Evolutionary conservation across 352 stramenopile genomes (phyloP).

Genomic region (Pythium chondricola): DNA sequence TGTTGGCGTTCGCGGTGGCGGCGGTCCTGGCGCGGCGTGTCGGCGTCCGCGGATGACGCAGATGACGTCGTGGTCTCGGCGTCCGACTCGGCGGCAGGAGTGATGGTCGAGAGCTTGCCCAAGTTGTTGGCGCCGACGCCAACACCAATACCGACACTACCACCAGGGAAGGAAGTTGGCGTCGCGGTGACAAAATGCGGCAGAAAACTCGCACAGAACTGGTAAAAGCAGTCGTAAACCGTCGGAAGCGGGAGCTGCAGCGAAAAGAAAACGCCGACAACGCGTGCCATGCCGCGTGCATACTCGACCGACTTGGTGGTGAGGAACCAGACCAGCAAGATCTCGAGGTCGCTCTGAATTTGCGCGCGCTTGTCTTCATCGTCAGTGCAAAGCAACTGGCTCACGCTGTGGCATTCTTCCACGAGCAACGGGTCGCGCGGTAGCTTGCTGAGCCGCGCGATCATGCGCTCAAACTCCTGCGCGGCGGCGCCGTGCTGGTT

Average conservation of each 20-base stretch:
- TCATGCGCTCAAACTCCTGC: slow-evolving; percentile 72
- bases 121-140: slow-evolving; percentile 2
- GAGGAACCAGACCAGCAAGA: slow-evolving; percentile 74
- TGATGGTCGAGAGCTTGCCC: slow-evolving; percentile 10
- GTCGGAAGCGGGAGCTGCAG: slow-evolving; percentile 63
- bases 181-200: slow-evolving; percentile 56
- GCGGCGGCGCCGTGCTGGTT: slow-evolving; percentile 64
- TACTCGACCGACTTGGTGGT: slow-evolving; percentile 78
- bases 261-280: slow-evolving; percentile 69
- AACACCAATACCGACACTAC: too few relatives aligned
- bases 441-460: slow-evolving; percentile 52
- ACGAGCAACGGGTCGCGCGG: slow-evolving; percentile 53
- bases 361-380: slow-evolving; percentile 21
- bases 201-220: slow-evolving; percentile 70
- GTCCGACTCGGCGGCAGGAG: slow-evolving; percentile 5
- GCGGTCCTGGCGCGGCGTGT: slow-evolving; percentile 19
- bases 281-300: slow-evolving; percentile 62
- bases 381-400: slow-evolving; percentile 23
- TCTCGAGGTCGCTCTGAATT: slow-evolving; percentile 60
- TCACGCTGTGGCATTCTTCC: slow-evolving; percentile 47
- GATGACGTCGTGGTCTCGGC: slow-evolving; percentile 34
- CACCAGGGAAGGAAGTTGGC: slow-evolving; percentile 10
- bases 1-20: slow-evolving; percentile 46
- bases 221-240: slow-evolving; percentile 85
- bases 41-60: slow-evolving; percentile 23